These are phyloP conservation scores for Phytophthora palmivora DNA, from an alignment of 352 stramenopile species.

Conservation along the genomic window DNA sequence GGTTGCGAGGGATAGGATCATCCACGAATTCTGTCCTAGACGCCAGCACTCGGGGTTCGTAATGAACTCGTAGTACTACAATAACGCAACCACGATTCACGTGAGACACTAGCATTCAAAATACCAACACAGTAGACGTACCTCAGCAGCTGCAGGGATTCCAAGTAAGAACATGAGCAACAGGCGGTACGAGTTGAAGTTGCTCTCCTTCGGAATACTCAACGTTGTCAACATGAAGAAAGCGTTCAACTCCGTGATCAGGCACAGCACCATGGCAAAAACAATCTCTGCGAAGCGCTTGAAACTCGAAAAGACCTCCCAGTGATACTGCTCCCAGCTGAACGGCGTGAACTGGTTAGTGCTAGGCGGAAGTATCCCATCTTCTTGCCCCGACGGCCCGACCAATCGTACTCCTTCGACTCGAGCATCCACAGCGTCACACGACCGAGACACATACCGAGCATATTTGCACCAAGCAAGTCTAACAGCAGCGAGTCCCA, in stretches of 20 bases:
- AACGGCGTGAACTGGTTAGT: conserved; percentile 92
- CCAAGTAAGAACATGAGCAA: conserved; percentile 82
- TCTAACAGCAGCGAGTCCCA: conserved; percentile 95
- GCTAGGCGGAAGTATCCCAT: conserved; percentile 68
- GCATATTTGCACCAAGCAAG: conserved; percentile 91
- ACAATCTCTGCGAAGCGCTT: conserved; percentile 87
- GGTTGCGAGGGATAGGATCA: conserved; percentile 77
- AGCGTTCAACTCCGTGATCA: conserved; percentile 92
- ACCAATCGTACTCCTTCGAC: conserved; percentile 93
- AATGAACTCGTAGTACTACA: conserved; percentile 88
- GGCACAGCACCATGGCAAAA: conserved; percentile 86
- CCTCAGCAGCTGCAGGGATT: conserved; percentile 82
- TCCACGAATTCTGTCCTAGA: conserved; percentile 86
- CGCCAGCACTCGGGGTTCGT: conserved; percentile 78
- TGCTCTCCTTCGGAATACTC: conserved; percentile 87
- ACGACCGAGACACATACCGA: conserved; percentile 88
- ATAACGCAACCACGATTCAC: neutral
- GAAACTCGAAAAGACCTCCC: conserved; percentile 93
- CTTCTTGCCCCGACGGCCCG: conserved; percentile 77
- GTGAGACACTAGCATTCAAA: conserved; percentile 13
- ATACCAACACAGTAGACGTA: conserved; percentile 19
- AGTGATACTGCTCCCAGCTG: conserved; percentile 90
- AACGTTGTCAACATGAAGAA: conserved; percentile 94
- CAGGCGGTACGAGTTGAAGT: conserved; percentile 86
- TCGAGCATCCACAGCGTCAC: conserved; percentile 81